Conservation (phyloP, 345 rosid species). For the Murraya koenigii region DNA sequence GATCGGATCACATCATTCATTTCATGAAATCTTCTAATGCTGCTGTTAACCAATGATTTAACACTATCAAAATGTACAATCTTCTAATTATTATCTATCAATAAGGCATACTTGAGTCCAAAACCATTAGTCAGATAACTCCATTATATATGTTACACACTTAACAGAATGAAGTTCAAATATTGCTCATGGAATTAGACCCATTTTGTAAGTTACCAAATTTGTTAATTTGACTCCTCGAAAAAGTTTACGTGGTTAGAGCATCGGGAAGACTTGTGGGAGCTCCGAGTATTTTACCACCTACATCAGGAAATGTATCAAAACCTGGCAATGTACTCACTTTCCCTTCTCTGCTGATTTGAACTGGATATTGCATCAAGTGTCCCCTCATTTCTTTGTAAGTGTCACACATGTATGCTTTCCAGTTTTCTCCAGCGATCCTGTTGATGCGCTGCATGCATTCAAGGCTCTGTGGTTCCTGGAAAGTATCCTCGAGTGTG, state of each 20-base stretch:
- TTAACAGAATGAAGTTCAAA: neutral
- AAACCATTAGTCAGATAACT: neutral
- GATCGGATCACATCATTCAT: neutral
- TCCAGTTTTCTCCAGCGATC: constrained; percentile 48
- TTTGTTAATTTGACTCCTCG: neutral
- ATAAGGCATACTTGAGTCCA: neutral
- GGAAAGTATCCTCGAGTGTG: constrained; percentile 34
- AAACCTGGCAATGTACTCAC: constrained; percentile 32
- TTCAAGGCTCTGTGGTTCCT: constrained; percentile 35
- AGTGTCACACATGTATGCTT: constrained; percentile 39
- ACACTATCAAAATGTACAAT: neutral
- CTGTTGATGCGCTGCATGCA: constrained; percentile 43
- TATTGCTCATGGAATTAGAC: neutral
- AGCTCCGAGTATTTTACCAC: constrained; percentile 63
- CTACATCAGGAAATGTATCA: constrained; percentile 64
- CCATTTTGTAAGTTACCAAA: neutral
- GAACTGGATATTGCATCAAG: constrained; percentile 54
- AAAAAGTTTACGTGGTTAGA: constrained; percentile 40
- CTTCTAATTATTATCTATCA: neutral
- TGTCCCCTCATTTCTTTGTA: constrained; percentile 53
- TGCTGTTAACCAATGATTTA: neutral
- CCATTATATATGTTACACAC: neutral
- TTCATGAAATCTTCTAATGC: neutral
- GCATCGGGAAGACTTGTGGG: constrained; percentile 64
- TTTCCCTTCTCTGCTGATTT: constrained; percentile 39